A percentile compares a stretch with the other conserved stretches of the same genome.
phyloP scores from a whole-genome alignment of 495 filamentous ascomycete genomes.

The Lophium mytilinum region DNA sequence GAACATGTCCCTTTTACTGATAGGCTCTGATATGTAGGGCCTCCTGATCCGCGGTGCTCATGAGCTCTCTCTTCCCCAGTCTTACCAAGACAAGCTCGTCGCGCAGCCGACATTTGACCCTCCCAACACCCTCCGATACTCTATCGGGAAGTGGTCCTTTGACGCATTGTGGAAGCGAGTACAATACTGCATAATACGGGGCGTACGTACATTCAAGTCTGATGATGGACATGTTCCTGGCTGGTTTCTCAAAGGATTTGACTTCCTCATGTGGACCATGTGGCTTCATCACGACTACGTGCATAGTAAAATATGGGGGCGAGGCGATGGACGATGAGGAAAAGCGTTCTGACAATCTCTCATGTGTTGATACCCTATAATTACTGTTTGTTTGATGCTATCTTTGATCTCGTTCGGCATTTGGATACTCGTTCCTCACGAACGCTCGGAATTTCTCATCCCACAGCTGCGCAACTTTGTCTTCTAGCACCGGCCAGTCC shows the following conservation, averaged over 20 bases:
- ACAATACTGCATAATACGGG: neutral
- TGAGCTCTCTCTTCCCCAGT: neutral
- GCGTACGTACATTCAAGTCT: neutral
- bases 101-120: neutral
- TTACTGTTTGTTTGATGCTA: neutral
- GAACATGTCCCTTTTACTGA: neutral
- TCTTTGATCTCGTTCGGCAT: conserved; percentile 2
- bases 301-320: conserved; percentile 1
- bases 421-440: neutral
- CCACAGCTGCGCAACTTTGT: conserved; percentile 6
- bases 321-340: conserved; percentile 13
- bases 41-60: neutral
- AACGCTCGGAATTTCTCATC: conserved; percentile 3
- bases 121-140: neutral
- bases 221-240: conserved; percentile 7
- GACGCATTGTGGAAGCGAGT: conserved; percentile 4
- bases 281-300: conserved; percentile 17
- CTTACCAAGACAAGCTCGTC: neutral
- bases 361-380: neutral
- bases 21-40: neutral
- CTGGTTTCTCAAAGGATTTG: conserved; percentile 15
- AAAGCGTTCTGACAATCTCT: neutral
- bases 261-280: conserved; percentile 8
- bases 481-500: conserved; percentile 2
- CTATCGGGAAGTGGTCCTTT: conserved; percentile 1